phyloP scores from a whole-genome alignment of 768 basidiomycete species.

The Butyriboletus loyo region DNA sequence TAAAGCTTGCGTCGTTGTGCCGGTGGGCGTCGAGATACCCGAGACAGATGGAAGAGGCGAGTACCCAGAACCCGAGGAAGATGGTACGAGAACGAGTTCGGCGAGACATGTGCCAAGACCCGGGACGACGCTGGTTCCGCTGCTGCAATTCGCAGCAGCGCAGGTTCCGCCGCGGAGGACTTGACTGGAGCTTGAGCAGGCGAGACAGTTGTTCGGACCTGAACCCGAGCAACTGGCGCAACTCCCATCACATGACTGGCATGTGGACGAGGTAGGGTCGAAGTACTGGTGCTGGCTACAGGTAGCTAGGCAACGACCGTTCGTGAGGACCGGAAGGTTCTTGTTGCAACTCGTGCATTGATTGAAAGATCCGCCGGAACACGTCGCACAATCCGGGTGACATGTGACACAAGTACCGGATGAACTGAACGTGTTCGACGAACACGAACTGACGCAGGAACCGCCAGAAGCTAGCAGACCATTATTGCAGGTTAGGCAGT shows the following conservation, averaged over 20 bases:
- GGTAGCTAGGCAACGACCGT: slow-evolving; percentile 75
- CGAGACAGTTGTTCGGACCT: slow-evolving; percentile 66
- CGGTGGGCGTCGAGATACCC: slow-evolving; percentile 54
- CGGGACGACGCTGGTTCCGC: slow-evolving; percentile 53
- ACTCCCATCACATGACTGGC: slow-evolving; percentile 68
- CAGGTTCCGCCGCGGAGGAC: slow-evolving; percentile 69
- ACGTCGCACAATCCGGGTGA: slow-evolving; percentile 84
- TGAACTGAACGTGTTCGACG: slow-evolving; percentile 65
- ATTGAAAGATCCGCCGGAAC: slow-evolving; percentile 73
- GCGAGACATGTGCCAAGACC: slow-evolving; percentile 78
- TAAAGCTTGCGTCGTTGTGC: slow-evolving; percentile 37
- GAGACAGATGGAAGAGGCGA: slow-evolving; percentile 50
- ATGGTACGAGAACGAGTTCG: slow-evolving; percentile 60
- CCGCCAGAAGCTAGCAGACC: slow-evolving; percentile 68
- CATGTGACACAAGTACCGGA: slow-evolving; percentile 69
- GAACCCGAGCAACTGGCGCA: slow-evolving; percentile 77
- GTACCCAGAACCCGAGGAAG: slow-evolving; percentile 39
- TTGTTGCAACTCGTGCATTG: slow-evolving; percentile 74
- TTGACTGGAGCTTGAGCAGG: slow-evolving; percentile 60
- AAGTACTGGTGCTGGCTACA: slow-evolving; percentile 74
- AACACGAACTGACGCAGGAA: slow-evolving; percentile 73
- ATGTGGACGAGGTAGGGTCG: slow-evolving; percentile 59
- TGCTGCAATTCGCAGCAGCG: slow-evolving; percentile 56
- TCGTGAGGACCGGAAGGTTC: slow-evolving; percentile 65
- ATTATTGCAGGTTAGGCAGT: slow-evolving; percentile 71